Base-by-base conservation (phyloP, 139 green algal species). In the Auxenochlorella pyrenoidosa region DNA sequence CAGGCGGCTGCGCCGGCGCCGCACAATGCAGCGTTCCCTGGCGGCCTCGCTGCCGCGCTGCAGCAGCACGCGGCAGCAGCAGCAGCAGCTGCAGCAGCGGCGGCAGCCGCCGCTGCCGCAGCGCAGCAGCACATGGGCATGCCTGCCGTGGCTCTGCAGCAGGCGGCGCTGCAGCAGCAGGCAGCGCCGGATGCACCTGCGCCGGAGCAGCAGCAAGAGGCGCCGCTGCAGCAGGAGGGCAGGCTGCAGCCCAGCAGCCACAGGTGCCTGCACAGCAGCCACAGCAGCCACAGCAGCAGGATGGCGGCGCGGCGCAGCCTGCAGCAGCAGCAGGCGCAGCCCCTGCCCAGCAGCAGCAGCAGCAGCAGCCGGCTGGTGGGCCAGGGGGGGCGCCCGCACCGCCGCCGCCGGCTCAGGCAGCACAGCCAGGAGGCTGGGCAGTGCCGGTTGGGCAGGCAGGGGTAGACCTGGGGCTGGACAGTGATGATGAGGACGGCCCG, bases 51-150 rank as follows among this genome's bases (percentile, higher is more conserved):
- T 18, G 47, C 21, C 6, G 76, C 76, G 76, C 76, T 76, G 70
- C 70, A 76, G 70, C 70, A 76, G 70, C 70, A 76, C 34, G 70
- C 70, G 70, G 70, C 70, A 19, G 70, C 34, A n/a, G 70, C 70
- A 6, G 70, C 70, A 34, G 70, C 70, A 10, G 70, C 70, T 13
- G 70, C 70, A 12, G 70, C 70, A 5, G 70, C 34, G 34, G 70
- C 63, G 21, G 63, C 70, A 6, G 70, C 70, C 13, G 66, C 32
- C 12, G 66, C 66, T 1, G 70, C 70, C 0, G 70, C 70, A 4
- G 70, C 70, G 36, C 70, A 76, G 63, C 26, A 71, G 63, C 63
- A 71, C 28, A 1, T 36, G 28, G 63, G 63, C 63, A 22, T 22
- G 28, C 63, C 63, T 63, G 54, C 54, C 18, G 22, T 63, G 54